phyloP scores from a whole-genome alignment of 169 alveolate genomes.

The Cryptosporidium parvum region DNA sequence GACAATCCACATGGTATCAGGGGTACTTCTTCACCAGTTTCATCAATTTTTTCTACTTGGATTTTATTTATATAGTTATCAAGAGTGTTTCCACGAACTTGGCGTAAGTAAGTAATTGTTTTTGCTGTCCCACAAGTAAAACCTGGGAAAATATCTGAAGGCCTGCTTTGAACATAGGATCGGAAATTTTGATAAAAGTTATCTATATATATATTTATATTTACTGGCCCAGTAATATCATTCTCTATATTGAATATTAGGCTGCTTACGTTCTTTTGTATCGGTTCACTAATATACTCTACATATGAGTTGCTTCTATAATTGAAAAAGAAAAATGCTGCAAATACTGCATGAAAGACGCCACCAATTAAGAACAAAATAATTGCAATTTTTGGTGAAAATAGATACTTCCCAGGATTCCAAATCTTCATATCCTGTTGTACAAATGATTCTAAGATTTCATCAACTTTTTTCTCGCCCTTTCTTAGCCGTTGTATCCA shows the following conservation, averaged over 20 bases:
- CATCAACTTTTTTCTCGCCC: slow-evolving; percentile 67
- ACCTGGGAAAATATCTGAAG: slow-evolving; percentile 71
- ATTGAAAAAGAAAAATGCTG: slow-evolving; percentile 41
- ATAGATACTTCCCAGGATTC: slow-evolving; percentile 53
- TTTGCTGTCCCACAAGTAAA: slow-evolving; percentile 66
- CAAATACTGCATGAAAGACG: slow-evolving; percentile 41
- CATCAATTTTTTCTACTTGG: not conserved
- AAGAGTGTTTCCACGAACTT: slow-evolving; percentile 52
- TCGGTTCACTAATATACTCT: slow-evolving; percentile 59
- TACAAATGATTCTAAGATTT: slow-evolving; percentile 52
- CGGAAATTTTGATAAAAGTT: slow-evolving; percentile 72
- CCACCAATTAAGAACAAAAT: slow-evolving; percentile 40
- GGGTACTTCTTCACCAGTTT: slow-evolving; percentile 1
- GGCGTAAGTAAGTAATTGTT: slow-evolving; percentile 42
- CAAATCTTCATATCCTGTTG: slow-evolving; percentile 72
- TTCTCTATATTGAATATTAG: slow-evolving; percentile 1
- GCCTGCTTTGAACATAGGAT: slow-evolving; percentile 72
- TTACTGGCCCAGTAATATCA: slow-evolving; percentile 49
- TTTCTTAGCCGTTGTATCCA: slow-evolving; percentile 43
- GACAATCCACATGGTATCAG: slow-evolving; percentile 69
- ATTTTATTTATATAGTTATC: slow-evolving; percentile 22
- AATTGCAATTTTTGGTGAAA: slow-evolving; percentile 52
- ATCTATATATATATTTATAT: slow-evolving; percentile 44
- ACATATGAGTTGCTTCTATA: slow-evolving; percentile 16
- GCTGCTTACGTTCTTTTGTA: slow-evolving; percentile 17